These are phyloP conservation scores for Hypsizygus marmoreus DNA, from an alignment of 768 basidiomycete species.

Conservation along the genomic window DNA sequence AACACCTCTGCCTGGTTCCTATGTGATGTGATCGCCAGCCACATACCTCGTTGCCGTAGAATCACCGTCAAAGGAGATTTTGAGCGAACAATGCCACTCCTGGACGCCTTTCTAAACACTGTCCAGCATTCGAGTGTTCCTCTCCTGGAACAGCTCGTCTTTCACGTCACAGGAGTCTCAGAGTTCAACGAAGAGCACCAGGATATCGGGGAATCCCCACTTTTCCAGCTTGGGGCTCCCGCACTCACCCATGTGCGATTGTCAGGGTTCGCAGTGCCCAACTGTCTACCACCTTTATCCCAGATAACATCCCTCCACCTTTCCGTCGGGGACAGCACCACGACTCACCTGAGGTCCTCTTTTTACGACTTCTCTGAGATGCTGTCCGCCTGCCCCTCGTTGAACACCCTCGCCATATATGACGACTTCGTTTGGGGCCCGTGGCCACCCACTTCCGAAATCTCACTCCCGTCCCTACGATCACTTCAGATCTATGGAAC, in stretches of 20 bases:
- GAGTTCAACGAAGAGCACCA: too few species aligned
- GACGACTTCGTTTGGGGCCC: conserved; percentile 17
- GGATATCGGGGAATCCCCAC: not conserved
- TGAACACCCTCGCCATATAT: conserved; percentile 15
- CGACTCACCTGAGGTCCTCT: too few species aligned
- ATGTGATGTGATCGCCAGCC: conserved; percentile 9
- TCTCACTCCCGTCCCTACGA: conserved; percentile 13
- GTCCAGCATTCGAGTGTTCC: conserved; percentile 7
- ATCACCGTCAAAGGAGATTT: conserved; percentile 19
- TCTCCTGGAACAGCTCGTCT: conserved; percentile 12
- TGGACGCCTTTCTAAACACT: conserved; percentile 10
- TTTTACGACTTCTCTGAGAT: conserved; percentile 9
- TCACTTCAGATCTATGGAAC: conserved; percentile 18
- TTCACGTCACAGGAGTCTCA: conserved; percentile 5
- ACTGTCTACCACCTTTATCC: conserved; percentile 9
- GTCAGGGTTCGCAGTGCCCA: conserved; percentile 13
- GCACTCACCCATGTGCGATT: conserved; percentile 12
- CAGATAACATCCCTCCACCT: conserved; percentile 15
- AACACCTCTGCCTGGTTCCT: conserved; percentile 13
- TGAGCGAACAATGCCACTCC: conserved; percentile 12
- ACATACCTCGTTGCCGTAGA: conserved; percentile 15
- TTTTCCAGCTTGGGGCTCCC: conserved; percentile 9
- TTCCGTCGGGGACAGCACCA: conserved; percentile 9
- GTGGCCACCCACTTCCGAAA: conserved; percentile 13
- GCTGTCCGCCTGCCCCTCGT: conserved; percentile 7